Evolutionary conservation across 805 yeast species (phyloP).

Genomic region (Saccharomycopsis fermentans): DNA sequence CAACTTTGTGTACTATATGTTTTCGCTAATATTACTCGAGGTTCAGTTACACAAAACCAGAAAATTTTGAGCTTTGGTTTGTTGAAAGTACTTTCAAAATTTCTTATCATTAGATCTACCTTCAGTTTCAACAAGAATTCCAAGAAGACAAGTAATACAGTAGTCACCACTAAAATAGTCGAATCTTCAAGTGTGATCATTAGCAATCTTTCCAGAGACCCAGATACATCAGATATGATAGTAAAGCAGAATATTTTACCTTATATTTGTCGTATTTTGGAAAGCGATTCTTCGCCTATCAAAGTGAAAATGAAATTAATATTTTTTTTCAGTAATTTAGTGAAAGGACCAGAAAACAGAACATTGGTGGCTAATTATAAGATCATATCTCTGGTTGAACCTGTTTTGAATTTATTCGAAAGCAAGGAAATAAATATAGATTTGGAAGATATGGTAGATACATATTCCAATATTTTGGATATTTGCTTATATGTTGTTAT

Average conservation of each 20-base stretch:
- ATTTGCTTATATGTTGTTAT: conserved; percentile 11
- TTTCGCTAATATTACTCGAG: conserved; percentile 15
- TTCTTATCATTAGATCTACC: background rate
- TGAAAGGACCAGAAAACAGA: conserved; percentile 11
- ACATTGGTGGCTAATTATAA: conserved; percentile 7
- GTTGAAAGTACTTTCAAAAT: conserved; percentile 1
- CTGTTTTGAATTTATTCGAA: background rate
- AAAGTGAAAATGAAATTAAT: conserved; percentile 7
- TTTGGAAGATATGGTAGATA: background rate
- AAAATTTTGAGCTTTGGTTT: conserved; percentile 8
- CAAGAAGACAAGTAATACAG: background rate
- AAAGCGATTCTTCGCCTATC: conserved; percentile 1
- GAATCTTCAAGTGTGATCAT: conserved; percentile 11
- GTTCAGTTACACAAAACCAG: conserved; percentile 8
- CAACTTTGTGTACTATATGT: conserved; percentile 14
- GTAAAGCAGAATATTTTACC: conserved; percentile 4
- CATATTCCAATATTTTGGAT: conserved; percentile 8
- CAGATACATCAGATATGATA: conserved; percentile 1
- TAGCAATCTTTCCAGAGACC: conserved; percentile 7
- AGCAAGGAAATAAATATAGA: background rate
- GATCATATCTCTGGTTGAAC: conserved; percentile 8
- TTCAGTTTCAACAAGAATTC: background rate
- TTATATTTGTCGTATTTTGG: conserved; percentile 4
- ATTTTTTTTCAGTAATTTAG: conserved; percentile 7
- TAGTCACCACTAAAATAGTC: background rate